Evolutionary conservation across 1,284 basidiomycete genomes (phyloP).

Genomic region (Melanopsichium pennsylvanicum): DNA sequence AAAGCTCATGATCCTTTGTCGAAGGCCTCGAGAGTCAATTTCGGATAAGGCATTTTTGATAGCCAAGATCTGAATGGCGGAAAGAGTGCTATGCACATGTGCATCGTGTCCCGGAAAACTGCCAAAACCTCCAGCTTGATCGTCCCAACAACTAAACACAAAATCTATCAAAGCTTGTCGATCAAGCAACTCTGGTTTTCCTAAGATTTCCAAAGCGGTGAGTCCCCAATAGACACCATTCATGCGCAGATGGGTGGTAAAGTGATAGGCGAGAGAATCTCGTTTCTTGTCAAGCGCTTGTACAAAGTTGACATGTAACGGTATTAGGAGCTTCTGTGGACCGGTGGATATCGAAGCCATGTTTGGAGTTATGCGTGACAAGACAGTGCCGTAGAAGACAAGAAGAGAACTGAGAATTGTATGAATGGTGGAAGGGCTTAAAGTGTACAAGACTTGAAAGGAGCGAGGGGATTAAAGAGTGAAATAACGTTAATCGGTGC

Average conservation of each 20-base stretch:
- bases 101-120: constrained; percentile 92
- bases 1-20: constrained; percentile 74
- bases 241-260: constrained; percentile 90
- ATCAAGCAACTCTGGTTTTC: constrained; percentile 77
- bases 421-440: background rate
- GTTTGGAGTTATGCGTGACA: too few relatives aligned
- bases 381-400: too few relatives aligned
- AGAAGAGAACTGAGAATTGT: background rate
- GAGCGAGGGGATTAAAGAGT: background rate
- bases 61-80: constrained; percentile 88
- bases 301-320: constrained; percentile 39
- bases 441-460: background rate
- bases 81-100: constrained; percentile 84
- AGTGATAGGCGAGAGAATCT: constrained; percentile 75
- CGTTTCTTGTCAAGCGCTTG: constrained; percentile 47
- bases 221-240: constrained; percentile 98
- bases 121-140: constrained; percentile 76
- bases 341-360: too few relatives aligned
- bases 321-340: constrained; percentile 30
- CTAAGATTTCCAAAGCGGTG: constrained; percentile 84
- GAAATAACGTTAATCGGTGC: constrained; percentile 21
- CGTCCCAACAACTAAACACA: constrained; percentile 86
- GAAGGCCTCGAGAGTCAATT: constrained; percentile 64
- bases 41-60: constrained; percentile 82
- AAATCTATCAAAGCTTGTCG: constrained; percentile 85